A percentile compares a stretch with the other conserved stretches of the same genome.
Conservation (phyloP, 805 yeast genomes). For the Ogataea salicorniae region DNA sequence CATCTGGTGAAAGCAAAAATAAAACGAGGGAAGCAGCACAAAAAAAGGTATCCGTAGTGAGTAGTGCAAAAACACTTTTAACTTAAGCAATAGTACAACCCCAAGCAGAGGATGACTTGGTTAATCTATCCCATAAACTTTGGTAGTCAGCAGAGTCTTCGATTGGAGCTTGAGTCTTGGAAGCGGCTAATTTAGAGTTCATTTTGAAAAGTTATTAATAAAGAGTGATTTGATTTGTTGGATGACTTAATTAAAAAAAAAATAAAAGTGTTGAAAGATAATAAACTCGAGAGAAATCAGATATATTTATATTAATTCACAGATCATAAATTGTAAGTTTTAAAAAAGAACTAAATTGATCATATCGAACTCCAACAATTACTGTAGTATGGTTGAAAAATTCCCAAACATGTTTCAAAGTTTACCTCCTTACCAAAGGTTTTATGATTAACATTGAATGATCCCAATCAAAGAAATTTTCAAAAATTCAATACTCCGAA, state of each 20-base stretch:
- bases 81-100: neutral
- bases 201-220: neutral
- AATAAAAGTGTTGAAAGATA: neutral
- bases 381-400: no score
- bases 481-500: neutral
- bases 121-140: no score
- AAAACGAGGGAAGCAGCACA: neutral
- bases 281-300: no score
- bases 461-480: neutral
- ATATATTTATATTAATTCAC: no score
- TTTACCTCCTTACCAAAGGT: neutral
- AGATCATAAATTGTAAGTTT: no score
- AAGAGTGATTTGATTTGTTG: neutral
- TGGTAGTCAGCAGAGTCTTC: constrained; percentile 1
- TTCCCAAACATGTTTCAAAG: neutral
- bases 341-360: no score
- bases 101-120: neutral
- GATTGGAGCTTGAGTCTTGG: neutral
- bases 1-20: no score
- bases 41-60: neutral
- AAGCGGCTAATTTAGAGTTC: neutral
- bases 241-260: neutral
- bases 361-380: no score
- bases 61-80: neutral
- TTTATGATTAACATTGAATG: neutral